phyloP scores from a whole-genome alignment of 2,329 filamentous ascomycete species.

The Rhinocladiella similis region DNA sequence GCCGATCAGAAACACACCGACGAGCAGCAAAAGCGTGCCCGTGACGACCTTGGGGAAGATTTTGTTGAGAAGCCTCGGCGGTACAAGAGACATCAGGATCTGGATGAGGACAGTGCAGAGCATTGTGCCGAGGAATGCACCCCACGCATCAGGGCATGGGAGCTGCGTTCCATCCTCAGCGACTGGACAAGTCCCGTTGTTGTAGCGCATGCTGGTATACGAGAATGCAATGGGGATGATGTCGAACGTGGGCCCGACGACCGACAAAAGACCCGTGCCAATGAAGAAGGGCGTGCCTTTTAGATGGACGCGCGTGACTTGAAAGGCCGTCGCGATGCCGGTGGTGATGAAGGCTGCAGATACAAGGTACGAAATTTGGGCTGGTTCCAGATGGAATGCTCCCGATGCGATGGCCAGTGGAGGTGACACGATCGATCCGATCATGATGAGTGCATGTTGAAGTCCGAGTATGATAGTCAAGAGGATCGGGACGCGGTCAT shows the following conservation, averaged over 20 bases:
- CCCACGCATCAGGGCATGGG: constrained; percentile 75
- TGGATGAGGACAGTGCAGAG: constrained; percentile 68
- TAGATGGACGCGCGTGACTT: constrained; percentile 77
- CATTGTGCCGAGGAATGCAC: constrained; percentile 70
- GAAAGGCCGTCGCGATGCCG: constrained; percentile 70
- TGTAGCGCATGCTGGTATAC: constrained; percentile 71
- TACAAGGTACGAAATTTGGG: constrained; percentile 72
- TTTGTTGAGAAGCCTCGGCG: constrained; percentile 65
- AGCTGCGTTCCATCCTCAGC: constrained; percentile 64
- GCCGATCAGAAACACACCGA: constrained; percentile 71
- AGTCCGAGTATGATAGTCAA: constrained; percentile 74
- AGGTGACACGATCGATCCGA: constrained; percentile 73
- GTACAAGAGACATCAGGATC: constrained; percentile 72
- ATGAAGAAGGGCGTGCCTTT: constrained; percentile 71
- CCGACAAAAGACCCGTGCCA: constrained; percentile 77
- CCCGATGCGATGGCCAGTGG: constrained; percentile 69
- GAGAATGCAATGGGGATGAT: constrained; percentile 74
- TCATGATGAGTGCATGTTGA: constrained; percentile 77
- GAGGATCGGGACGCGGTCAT: constrained; percentile 74
- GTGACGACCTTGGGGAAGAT: constrained; percentile 80
- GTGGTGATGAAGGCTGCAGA: constrained; percentile 78
- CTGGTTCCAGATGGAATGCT: constrained; percentile 61
- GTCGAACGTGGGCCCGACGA: constrained; percentile 76
- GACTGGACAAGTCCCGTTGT: constrained; percentile 65
- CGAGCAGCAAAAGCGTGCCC: constrained; percentile 68